These are phyloP conservation scores for Elsinoe perseae DNA, from an alignment of 2,329 filamentous ascomycete species.

Conservation along the genomic window DNA sequence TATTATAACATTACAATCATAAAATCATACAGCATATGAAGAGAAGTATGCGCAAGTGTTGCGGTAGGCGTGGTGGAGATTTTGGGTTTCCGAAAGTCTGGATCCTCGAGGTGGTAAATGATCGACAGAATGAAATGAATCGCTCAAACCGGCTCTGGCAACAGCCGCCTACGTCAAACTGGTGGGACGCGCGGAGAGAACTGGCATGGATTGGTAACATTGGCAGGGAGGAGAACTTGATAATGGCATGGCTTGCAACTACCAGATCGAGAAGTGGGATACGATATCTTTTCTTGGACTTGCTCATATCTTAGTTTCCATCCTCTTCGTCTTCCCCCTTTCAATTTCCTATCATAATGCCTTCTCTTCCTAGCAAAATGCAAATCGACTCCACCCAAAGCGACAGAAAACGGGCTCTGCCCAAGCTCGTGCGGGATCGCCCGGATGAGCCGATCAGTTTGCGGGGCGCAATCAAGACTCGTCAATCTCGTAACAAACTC, in stretches of 20 bases:
- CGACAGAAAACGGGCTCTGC: slow-evolving; percentile 8
- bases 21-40: background rate
- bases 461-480: slow-evolving; percentile 5
- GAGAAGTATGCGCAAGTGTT: background rate
- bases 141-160: background rate
- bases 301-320: background rate
- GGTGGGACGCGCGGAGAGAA: slow-evolving; percentile 4
- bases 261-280: background rate
- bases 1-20: slow-evolving; percentile 12
- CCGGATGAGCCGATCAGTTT: slow-evolving; percentile 1
- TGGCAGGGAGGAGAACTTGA: background rate
- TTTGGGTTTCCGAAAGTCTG: background rate
- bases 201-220: background rate
- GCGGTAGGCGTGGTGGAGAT: background rate
- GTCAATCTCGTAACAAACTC: slow-evolving; percentile 6
- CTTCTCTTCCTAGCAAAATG: background rate
- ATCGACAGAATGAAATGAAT: slow-evolving; percentile 10
- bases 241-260: background rate
- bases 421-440: background rate
- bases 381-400: background rate
- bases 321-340: background rate
- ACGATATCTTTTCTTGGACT: background rate
- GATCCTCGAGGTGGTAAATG: background rate
- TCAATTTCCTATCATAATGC: slow-evolving; percentile 5
- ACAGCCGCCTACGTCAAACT: slow-evolving; percentile 11